Base-by-base conservation (phyloP, 805 yeast genomes). In the Saturnispora hagleri region DNA sequence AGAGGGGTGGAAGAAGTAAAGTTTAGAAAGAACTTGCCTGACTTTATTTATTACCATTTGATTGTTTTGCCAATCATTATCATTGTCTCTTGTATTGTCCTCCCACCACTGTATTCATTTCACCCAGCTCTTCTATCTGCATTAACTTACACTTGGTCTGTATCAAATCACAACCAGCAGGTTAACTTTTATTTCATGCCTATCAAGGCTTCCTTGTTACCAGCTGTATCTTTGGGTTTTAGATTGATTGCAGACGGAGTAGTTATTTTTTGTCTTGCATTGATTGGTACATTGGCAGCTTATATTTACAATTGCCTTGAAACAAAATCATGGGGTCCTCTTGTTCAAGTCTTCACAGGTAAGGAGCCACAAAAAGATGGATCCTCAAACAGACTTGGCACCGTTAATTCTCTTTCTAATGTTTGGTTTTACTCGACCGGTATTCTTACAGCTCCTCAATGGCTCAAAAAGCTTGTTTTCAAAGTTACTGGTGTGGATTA, bases 221-320 rank as follows among this genome's bases (percentile, higher is more conserved):
- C 86, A 54, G 61, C 64, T 48, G 64, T 62, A 51, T 60, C 73
- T 6, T 56, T 72, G 8, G 72, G 77, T 4, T 73, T 73, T 56
- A 55, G 77, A 17, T 68, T 75, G 43, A 63, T 81, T 24, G 62
- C 74, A 3, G 72, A 69, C 41, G 81, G 81, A 3, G 68, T 66
- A 41, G 60, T 66, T 2, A 62, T 72, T 18, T 70, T 73, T 49
- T 58, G 68, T 3, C 70, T 74, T 53, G 68, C 77, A 0, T 54
- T 75, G 4, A 62, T 76, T 41, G 88, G 88, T 2, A 71, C 78
- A 53, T 57, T 67, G 18, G 78, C 79, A 3, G 86, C 80, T 0
- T 83, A 83, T 60, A 53, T 80, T 4, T 82, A 80, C 66, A 77
- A 75, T 55, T 83, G 88, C 60, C 62, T 81, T 43, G 86, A 81